Conservation (phyloP, 2,329 filamentous ascomycete species). For the Ophiostoma fasciatum region DNA sequence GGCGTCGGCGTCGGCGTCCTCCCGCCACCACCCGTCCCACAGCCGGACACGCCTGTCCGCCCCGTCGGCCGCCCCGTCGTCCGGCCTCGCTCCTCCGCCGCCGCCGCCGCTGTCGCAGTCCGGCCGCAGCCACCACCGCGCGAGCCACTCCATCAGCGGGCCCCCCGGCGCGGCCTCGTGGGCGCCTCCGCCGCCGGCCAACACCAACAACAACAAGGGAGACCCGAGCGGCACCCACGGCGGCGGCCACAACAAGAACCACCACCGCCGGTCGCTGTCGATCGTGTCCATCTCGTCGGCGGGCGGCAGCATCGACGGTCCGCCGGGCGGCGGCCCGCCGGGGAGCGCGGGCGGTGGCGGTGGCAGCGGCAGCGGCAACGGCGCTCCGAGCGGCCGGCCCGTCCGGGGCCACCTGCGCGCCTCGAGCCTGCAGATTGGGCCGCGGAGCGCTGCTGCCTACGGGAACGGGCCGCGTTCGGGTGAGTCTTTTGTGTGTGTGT, state of each 20-base stretch:
- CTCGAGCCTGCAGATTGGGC: constrained; percentile 63
- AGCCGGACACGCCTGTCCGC: too few relatives aligned
- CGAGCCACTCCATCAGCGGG: constrained; percentile 12
- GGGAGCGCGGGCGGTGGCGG: too few relatives aligned
- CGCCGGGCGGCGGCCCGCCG: too few relatives aligned
- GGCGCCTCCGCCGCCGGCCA: too few relatives aligned
- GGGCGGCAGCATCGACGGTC: too few relatives aligned
- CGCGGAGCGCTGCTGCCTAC: constrained; percentile 26
- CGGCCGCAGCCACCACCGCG: constrained; percentile 9
- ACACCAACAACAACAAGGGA: not conserved
- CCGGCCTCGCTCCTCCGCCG: constrained; percentile 5
- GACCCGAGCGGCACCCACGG: not conserved
- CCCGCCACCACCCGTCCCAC: too few relatives aligned
- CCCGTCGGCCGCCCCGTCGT: too few relatives aligned
- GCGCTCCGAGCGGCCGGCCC: constrained; percentile 24
- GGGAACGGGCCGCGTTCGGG: constrained; percentile 30
- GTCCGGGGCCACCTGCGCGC: constrained; percentile 58
- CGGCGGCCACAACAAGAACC: not conserved
- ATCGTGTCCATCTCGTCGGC: constrained; percentile 62
- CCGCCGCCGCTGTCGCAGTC: too few relatives aligned
- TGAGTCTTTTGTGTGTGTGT: constrained; percentile 5
- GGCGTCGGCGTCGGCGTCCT: too few relatives aligned
- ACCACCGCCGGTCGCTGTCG: constrained; percentile 61
- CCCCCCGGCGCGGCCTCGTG: too few relatives aligned
- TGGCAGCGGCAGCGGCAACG: too few relatives aligned